Base-by-base conservation (phyloP, 1,139 yeast species). In the Pichia inconspicua region DNA sequence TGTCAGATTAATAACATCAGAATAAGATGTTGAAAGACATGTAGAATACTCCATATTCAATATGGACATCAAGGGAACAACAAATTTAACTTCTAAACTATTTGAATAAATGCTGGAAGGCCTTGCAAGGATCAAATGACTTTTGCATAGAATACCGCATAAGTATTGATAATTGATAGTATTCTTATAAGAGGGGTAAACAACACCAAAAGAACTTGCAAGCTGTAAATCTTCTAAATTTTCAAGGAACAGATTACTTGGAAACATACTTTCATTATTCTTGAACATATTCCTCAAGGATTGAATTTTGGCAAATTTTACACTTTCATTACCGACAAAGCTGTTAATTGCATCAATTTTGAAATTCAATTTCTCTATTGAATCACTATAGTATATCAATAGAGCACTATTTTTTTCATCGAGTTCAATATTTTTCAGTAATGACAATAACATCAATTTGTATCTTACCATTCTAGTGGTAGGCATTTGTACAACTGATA, bases 401-500 rank as follows among this genome's bases (percentile, higher is more conserved):
- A 51, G 37, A 1, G 44, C 35, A 3, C 41, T 25, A n/a, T 56
- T 50, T 17, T 63, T 51, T 39, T 61, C 53, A 52, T 57, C 55
- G 41, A 49, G 25, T 53, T 60, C 46, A n/a, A 50, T 46, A 47
- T 53, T 55, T 55, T 46, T 59, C 48, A 39, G 44, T 30, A 78
- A 55, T 1, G 74, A 66, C 42, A 75, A 76, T 25, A 77, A 54
- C 27, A 80, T 67, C 40, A 80, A 62, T 44, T 71, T 69, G 56
- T 80, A 80, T 54, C 78, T 76, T 5, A 73, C 65, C 15, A 77
- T 67, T 50, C 85, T 63, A 25, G 74, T 66, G 4, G 77, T 67
- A 2, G 86, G 85, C 58, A 72, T 71, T 53, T 77, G 80, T 36
- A 77, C 62, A 44, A 80, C 66, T 0, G 84, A 78, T 14, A 57